These are phyloP conservation scores for Centrapalus pauciflorus DNA, from an alignment of 129 eudicot genomes.

Conservation along the genomic window DNA sequence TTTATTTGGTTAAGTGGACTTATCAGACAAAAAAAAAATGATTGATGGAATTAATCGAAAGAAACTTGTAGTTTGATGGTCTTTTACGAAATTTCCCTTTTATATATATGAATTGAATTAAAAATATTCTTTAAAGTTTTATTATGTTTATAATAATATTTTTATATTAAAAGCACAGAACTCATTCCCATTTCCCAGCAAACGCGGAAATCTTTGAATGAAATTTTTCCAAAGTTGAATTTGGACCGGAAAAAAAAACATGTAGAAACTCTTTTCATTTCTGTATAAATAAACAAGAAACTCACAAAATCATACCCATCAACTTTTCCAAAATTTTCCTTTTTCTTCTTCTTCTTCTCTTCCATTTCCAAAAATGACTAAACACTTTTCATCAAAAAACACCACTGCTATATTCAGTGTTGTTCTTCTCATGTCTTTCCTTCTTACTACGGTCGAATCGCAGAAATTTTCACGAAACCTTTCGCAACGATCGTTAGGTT, in stretches of 20 bases:
- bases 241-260: background rate
- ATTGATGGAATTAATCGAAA: too few species aligned
- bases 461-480: slow-evolving; percentile 22
- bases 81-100: too few species aligned
- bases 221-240: slow-evolving; percentile 5
- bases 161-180: too few species aligned
- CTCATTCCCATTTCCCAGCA: slow-evolving; percentile 1
- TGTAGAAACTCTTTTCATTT: slow-evolving; percentile 5
- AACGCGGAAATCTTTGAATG: slow-evolving; percentile 7
- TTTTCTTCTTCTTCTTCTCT: background rate
- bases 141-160: too few species aligned
- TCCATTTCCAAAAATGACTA: slow-evolving; percentile 19
- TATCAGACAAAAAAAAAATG: too few species aligned
- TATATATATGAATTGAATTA: too few species aligned
- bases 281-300: slow-evolving; percentile 11
- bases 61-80: too few species aligned
- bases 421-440: slow-evolving; percentile 13
- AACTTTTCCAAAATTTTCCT: background rate
- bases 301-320: slow-evolving; percentile 1
- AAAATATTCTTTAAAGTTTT: background rate
- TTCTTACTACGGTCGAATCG: slow-evolving; percentile 9
- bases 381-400: background rate
- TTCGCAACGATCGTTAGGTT: slow-evolving; percentile 23
- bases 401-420: background rate
- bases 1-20: too few species aligned